Evolutionary conservation across 2,329 filamentous ascomycete species (phyloP).

Genomic region (Cytospora paraplurivora): DNA sequence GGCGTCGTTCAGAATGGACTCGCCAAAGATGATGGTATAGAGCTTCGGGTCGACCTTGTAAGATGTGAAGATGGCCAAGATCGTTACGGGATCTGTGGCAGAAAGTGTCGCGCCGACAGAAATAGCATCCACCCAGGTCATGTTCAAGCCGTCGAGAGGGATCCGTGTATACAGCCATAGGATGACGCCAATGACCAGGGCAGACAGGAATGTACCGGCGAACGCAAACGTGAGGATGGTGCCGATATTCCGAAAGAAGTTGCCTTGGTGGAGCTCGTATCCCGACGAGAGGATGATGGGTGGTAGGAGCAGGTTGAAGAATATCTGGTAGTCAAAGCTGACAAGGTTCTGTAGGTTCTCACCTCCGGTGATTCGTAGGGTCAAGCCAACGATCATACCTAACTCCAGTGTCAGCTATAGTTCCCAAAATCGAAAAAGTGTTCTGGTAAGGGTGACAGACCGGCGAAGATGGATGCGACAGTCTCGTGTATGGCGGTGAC

Average conservation of each 20-base stretch:
- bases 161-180: slow-evolving; percentile 88
- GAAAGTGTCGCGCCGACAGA: slow-evolving; percentile 95
- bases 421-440: background rate
- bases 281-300: slow-evolving; percentile 97
- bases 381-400: slow-evolving; percentile 95
- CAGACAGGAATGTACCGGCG: slow-evolving; percentile 94
- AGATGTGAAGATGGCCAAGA: slow-evolving; percentile 97
- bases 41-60: slow-evolving; percentile 99
- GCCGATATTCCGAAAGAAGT: slow-evolving; percentile 98
- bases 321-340: slow-evolving; percentile 98
- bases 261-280: slow-evolving; percentile 96
- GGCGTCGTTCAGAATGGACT: slow-evolving; percentile 96
- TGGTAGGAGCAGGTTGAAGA: slow-evolving; percentile 98
- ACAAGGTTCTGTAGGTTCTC: slow-evolving; percentile 87
- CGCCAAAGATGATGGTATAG: slow-evolving; percentile 98
- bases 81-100: slow-evolving; percentile 95
- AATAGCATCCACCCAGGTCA: slow-evolving; percentile 94
- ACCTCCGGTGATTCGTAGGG: slow-evolving; percentile 78
- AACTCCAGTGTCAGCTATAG: slow-evolving; percentile 18
- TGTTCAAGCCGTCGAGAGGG: slow-evolving; percentile 79
- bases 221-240: slow-evolving; percentile 98
- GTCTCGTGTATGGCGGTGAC: slow-evolving; percentile 98
- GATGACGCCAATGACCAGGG: slow-evolving; percentile 87
- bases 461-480: slow-evolving; percentile 96
- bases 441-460: slow-evolving; percentile 47